These are phyloP conservation scores for Ceratobasidium papillatum DNA, from an alignment of 1,284 basidiomycete genomes.

Conservation along the genomic window DNA sequence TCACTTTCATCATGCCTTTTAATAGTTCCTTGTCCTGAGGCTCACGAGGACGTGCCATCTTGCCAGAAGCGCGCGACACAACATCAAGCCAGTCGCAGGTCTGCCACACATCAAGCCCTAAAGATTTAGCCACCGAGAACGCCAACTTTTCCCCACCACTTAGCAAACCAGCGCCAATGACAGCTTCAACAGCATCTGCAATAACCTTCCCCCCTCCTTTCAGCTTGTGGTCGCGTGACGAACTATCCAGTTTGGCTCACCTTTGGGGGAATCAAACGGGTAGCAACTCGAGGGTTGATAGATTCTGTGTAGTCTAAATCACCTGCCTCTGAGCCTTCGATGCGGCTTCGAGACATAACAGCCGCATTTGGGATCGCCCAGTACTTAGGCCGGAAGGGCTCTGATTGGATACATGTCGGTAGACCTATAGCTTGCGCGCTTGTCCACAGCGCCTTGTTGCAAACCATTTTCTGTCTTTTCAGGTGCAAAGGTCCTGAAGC, in stretches of 20 bases:
- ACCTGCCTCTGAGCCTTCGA: background rate
- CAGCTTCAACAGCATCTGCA: slow-evolving; percentile 82
- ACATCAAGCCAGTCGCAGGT: slow-evolving; percentile 77
- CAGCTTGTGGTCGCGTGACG: slow-evolving; percentile 19
- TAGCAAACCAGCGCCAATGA: slow-evolving; percentile 80
- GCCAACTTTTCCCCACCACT: slow-evolving; percentile 71
- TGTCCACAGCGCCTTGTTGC: slow-evolving; percentile 70
- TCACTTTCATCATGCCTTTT: slow-evolving; percentile 66
- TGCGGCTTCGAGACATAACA: background rate
- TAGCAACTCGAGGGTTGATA: background rate
- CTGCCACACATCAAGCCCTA: slow-evolving; percentile 68
- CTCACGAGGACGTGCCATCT: slow-evolving; percentile 55
- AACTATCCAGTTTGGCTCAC: slow-evolving; percentile 52
- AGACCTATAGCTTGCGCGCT: slow-evolving; percentile 66
- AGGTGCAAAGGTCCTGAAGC: slow-evolving; percentile 71
- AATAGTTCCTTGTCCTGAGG: slow-evolving; percentile 50
- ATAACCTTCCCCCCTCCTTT: slow-evolving; percentile 62
- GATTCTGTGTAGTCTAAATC: background rate
- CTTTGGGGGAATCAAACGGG: background rate
- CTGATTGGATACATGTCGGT: slow-evolving; percentile 74
- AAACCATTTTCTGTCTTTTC: slow-evolving; percentile 71
- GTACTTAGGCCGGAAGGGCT: slow-evolving; percentile 68
- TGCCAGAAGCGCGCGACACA: slow-evolving; percentile 58
- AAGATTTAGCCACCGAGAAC: slow-evolving; percentile 64
- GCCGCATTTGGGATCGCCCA: slow-evolving; percentile 63